These are phyloP conservation scores for Hypoxylon perforatum DNA, from an alignment of 495 filamentous ascomycete species.

Conservation along the genomic window DNA sequence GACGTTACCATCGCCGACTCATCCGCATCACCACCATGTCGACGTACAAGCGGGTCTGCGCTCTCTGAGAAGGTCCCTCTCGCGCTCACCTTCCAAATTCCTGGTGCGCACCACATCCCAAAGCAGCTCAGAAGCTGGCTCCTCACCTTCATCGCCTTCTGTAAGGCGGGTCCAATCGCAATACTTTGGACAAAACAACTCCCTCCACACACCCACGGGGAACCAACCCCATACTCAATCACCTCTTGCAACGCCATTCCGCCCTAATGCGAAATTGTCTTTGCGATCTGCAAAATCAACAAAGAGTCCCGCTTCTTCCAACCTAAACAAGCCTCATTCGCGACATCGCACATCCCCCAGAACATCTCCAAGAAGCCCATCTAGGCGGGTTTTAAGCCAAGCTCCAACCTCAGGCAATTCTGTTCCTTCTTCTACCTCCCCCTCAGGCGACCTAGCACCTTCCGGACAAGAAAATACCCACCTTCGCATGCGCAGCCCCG, in stretches of 20 bases:
- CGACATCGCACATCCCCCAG: slow-evolving; percentile 71
- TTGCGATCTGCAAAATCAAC: slow-evolving; percentile 60
- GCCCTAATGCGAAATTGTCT: slow-evolving; percentile 62
- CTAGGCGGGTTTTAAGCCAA: slow-evolving; percentile 77
- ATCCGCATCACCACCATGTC: slow-evolving; percentile 74
- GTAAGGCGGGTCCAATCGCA: slow-evolving; percentile 45
- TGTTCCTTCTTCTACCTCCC: slow-evolving; percentile 59
- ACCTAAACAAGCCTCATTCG: slow-evolving; percentile 58
- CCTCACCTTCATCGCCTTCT: slow-evolving; percentile 43
- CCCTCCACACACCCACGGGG: slow-evolving; percentile 31
- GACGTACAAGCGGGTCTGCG: slow-evolving; percentile 80
- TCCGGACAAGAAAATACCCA: slow-evolving; percentile 68
- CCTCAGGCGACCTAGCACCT: slow-evolving; percentile 46
- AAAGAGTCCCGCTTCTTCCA: slow-evolving; percentile 48
- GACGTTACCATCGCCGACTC: slow-evolving; percentile 82
- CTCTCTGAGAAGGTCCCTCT: slow-evolving; percentile 84
- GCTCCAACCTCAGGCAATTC: slow-evolving; percentile 78
- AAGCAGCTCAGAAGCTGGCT: slow-evolving; percentile 42
- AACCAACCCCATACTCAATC: slow-evolving; percentile 47
- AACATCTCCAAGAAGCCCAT: slow-evolving; percentile 79
- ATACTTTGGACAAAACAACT: slow-evolving; percentile 39
- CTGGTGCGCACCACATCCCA: slow-evolving; percentile 66
- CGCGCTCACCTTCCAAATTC: slow-evolving; percentile 88
- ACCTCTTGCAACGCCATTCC: slow-evolving; percentile 51
- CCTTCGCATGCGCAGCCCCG: slow-evolving; percentile 52